These are phyloP conservation scores for Heterobasidion occidentale DNA, from an alignment of 1,284 basidiomycete species.

Conservation along the genomic window DNA sequence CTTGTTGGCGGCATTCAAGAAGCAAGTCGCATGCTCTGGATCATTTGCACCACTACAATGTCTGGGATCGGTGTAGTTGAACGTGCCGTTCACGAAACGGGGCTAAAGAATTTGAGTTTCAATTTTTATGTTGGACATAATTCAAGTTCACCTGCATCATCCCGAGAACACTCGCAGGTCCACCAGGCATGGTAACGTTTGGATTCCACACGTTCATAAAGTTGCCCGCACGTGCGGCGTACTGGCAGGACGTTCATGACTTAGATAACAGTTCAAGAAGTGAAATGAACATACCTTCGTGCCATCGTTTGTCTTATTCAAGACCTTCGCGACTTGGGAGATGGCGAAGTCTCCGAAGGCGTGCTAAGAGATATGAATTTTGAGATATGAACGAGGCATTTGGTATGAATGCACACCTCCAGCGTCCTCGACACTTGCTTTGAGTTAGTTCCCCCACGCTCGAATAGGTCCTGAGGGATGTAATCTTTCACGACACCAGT, in stretches of 20 bases:
- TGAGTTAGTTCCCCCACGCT: conserved; percentile 50
- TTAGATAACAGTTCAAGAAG: background rate
- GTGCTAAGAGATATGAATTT: conserved; percentile 27
- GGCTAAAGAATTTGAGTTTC: conserved; percentile 28
- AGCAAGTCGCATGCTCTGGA: conserved; percentile 48
- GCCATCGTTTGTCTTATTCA: conserved; percentile 39
- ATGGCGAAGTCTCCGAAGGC: conserved; percentile 59
- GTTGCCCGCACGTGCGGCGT: conserved; percentile 45
- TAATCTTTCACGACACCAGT: conserved; percentile 29
- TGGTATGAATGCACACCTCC: conserved; percentile 33
- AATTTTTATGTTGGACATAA: background rate
- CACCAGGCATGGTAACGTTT: conserved; percentile 40
- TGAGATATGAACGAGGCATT: background rate
- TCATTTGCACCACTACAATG: conserved; percentile 55
- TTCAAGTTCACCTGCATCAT: conserved; percentile 41
- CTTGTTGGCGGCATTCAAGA: conserved; percentile 45
- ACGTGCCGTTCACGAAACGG: conserved; percentile 50
- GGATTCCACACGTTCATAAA: conserved; percentile 55
- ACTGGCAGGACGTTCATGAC: conserved; percentile 25
- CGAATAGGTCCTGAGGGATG: conserved; percentile 44
- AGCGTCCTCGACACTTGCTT: conserved; percentile 42
- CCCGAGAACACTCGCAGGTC: conserved; percentile 28
- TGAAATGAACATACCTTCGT: conserved; percentile 29
- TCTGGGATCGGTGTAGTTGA: conserved; percentile 57
- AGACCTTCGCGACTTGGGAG: conserved; percentile 49